Percentiles rank a stretch among this genome's conserved stretches.
Evolutionary conservation across 306 rosid species (phyloP).

Genomic region (Rosa chinensis): DNA sequence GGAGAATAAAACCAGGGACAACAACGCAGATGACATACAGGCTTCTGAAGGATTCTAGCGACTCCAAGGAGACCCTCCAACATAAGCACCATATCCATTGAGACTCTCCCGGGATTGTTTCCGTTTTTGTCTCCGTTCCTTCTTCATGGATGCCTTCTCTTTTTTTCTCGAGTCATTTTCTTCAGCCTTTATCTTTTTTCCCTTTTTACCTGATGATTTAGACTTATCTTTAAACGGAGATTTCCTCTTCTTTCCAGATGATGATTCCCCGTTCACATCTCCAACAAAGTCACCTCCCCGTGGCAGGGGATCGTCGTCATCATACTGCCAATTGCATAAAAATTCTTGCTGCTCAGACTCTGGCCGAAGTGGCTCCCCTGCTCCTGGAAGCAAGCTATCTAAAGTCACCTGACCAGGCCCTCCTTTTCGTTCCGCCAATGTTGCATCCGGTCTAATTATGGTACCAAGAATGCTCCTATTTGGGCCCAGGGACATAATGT

Average conservation of each 20-base stretch:
- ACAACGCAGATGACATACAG: background rate
- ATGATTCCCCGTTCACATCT: slow-evolving; percentile 37
- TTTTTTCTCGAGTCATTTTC: slow-evolving; percentile 41
- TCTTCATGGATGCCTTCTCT: slow-evolving; percentile 24
- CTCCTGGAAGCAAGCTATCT: slow-evolving; percentile 88
- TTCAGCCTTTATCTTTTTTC: slow-evolving; percentile 22
- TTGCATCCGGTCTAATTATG: slow-evolving; percentile 84
- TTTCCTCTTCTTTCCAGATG: slow-evolving; percentile 58
- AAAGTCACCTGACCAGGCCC: slow-evolving; percentile 72
- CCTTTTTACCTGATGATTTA: slow-evolving; percentile 38
- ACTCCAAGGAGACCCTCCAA: slow-evolving; percentile 32
- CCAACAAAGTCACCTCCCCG: slow-evolving; percentile 39
- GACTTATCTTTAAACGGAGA: slow-evolving; percentile 41
- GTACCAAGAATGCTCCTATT: slow-evolving; percentile 88
- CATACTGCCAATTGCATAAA: slow-evolving; percentile 76
- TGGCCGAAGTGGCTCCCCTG: slow-evolving; percentile 63
- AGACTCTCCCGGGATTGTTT: slow-evolving; percentile 29
- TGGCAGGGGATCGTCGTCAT: slow-evolving; percentile 79
- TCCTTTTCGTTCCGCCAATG: slow-evolving; percentile 75
- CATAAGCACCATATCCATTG: slow-evolving; percentile 23
- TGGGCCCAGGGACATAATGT: slow-evolving; percentile 58
- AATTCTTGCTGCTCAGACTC: slow-evolving; percentile 47
- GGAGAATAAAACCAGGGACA: background rate
- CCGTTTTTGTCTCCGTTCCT: slow-evolving; percentile 36
- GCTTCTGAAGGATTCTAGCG: slow-evolving; percentile 17